Evolutionary conservation across 1,284 basidiomycete genomes (phyloP).

Genomic region (Heterobasidion parviporum): DNA sequence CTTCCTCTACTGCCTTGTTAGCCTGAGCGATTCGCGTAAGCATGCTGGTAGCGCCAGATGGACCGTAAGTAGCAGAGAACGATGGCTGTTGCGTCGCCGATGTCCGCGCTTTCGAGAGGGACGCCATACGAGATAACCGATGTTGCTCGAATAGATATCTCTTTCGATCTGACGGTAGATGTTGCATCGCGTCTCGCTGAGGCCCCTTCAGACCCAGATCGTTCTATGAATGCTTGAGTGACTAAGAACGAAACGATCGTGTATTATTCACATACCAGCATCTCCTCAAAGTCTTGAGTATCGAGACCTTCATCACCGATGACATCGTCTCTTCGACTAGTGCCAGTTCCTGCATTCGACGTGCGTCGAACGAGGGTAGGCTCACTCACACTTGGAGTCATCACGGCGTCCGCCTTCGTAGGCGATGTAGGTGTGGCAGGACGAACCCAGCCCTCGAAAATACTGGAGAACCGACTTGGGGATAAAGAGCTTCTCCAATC

Average conservation of each 20-base stretch:
- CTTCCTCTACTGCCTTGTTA: conserved; percentile 20
- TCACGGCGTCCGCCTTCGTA: conserved; percentile 24
- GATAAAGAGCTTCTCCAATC: conserved; percentile 43
- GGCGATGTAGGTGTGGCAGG: conserved; percentile 25
- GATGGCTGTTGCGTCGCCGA: conserved; percentile 18
- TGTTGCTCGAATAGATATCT: conserved; percentile 59
- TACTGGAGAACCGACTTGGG: conserved; percentile 52
- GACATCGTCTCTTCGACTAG: conserved; percentile 8
- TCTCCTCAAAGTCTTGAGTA: conserved; percentile 41
- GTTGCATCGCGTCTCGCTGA: conserved; percentile 58
- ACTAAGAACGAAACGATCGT: neutral
- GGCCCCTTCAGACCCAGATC: conserved; percentile 69
- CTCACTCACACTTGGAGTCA: conserved; percentile 50
- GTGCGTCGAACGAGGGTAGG: conserved; percentile 44
- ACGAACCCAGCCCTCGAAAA: conserved; percentile 54
- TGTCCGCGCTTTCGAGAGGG: conserved; percentile 20
- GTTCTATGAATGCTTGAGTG: conserved; percentile 33
- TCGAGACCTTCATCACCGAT: conserved; percentile 26
- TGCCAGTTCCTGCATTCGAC: conserved; percentile 20
- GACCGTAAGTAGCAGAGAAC: conserved; percentile 46
- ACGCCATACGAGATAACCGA: conserved; percentile 16
- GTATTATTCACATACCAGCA: conserved; percentile 46
- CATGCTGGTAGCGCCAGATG: conserved; percentile 43
- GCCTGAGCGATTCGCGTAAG: conserved; percentile 44
- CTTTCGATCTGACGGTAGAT: conserved; percentile 60